Evolutionary conservation across 2,329 filamentous ascomycete genomes (phyloP), one percentile per base, ranked within the genome.

Genomic region (Venturia pyrina): DNA sequence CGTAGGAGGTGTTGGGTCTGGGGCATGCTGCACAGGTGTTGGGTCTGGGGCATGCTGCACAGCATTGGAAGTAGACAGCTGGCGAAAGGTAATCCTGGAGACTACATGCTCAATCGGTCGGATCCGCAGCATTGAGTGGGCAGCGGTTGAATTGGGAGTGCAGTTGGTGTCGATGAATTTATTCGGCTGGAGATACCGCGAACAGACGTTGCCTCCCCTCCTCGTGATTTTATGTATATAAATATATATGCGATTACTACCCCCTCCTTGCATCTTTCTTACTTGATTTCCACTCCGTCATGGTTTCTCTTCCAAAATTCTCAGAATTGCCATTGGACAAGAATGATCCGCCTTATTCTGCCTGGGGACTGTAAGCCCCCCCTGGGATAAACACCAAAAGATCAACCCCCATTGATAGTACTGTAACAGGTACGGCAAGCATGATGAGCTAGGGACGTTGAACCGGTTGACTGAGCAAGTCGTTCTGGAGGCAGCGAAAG

Each of bases 361-460:
- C 76, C 8, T 77, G 76, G 75, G 75, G 75, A 62, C 61, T 69
- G 67, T 70, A 64, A 66, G 69, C 48, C n/a, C 46, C 21, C 2
- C 73, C 40, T 15, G 46, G n/a, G 5, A 44, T 1, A 7, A 37
- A 3, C 37, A 13, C 43, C 8, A 6, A 43, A 28, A 24, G n/a
- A 19, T 24, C 11, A 46, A 24, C 3, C 4, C 19, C 21, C 44
- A 28, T 34, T 62, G 53, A 59, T 62, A 37, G 13, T 10, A 28
- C 10, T 15, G 6, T 8, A 24, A 15, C 44, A 62, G 60, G 7
- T 62, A 62, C n/a, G 60, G 60, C 60, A 44, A 79, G 62, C 71
- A 81, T 64, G 85, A 87, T 71, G 77, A 86, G 73, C 77, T 88
- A 1, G 86, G 85, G 11, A 83, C 82, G 32, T 73, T 88, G 24